Evolutionary conservation across 1,284 basidiomycete genomes (phyloP).

Genomic region (Flammula alnicola): DNA sequence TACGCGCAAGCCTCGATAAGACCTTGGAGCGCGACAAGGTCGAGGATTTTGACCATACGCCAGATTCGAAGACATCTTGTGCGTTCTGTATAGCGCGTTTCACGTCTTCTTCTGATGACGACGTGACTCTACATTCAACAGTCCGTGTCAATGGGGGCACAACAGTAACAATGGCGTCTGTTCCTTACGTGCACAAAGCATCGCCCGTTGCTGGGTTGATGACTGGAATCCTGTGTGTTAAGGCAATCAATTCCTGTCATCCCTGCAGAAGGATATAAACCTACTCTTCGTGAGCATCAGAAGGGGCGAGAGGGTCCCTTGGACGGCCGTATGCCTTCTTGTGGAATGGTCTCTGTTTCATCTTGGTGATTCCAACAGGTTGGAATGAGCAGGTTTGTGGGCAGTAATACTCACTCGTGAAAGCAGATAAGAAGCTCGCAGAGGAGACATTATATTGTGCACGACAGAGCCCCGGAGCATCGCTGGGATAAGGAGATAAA

Average conservation of each 20-base stretch:
- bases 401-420: no score
- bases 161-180: neutral
- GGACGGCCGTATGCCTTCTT: neutral
- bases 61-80: constrained; percentile 62
- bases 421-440: no score
- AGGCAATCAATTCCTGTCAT: no score
- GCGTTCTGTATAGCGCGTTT: constrained; percentile 55
- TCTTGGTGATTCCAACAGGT: no score
- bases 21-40: constrained; percentile 62
- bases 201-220: constrained; percentile 71
- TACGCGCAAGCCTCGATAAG: constrained; percentile 66
- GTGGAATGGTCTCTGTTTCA: constrained; percentile 4
- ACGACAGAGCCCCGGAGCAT: no score
- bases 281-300: constrained; percentile 1
- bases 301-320: neutral
- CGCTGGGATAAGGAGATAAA: no score
- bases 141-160: neutral
- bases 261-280: neutral
- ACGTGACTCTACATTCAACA: constrained; percentile 33
- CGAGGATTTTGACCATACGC: constrained; percentile 70
- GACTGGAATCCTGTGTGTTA: constrained; percentile 51
- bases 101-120: constrained; percentile 50
- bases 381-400: no score
- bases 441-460: no score
- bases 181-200: constrained; percentile 57